Evolutionary conservation across 179 eudicot species (phyloP), one percentile per base, ranked within the genome.

Genomic region (Pouteria campechiana): DNA sequence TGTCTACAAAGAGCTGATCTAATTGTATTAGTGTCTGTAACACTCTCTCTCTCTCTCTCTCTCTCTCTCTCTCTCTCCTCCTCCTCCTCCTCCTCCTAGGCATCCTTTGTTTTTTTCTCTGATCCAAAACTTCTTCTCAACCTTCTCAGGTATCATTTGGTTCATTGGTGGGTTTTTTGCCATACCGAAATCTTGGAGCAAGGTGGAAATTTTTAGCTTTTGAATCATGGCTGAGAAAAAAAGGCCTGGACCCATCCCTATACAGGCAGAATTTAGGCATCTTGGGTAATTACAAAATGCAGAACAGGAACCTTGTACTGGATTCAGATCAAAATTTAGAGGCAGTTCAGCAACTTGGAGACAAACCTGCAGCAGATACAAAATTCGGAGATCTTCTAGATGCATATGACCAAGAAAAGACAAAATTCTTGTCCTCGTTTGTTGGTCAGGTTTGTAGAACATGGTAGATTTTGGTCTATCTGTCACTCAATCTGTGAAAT

Each of bases 191-290:
- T 54, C 78, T 92, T 58, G 69, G 81, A 35, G 72, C 79, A 32
- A 77, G 60, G 67, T 76, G 82, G 81, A 92, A 80, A 76, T 92
- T 82, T 67, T 58, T 92, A 54, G 89, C 86, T 48, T 86, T 92
- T 53, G 92, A 74, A 63, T 83, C 96, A 25, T 92, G 99, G 99
- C 38, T 87, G 73, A 75, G 96, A 64, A 67, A 52, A 52, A 82
- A 75, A 63, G 94, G 90, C 37, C 35, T 92, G 52, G 85, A 78
- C 49, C 94, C 94, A 22, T 69, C 86, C 34, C 65, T 51, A 52
- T 92, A 73, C 76, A 73, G 77, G 64, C 76, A 75, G 50, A 70
- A 49, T 48, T 65, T 83, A 36, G 75, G 96, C 44, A 52, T 71
- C 38, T 50, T 77, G 32, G 93, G 83, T 49, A 77, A 44, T 52